Base-by-base conservation (phyloP, 2,329 filamentous ascomycete species). In the Ophiostoma tasmaniense region DNA sequence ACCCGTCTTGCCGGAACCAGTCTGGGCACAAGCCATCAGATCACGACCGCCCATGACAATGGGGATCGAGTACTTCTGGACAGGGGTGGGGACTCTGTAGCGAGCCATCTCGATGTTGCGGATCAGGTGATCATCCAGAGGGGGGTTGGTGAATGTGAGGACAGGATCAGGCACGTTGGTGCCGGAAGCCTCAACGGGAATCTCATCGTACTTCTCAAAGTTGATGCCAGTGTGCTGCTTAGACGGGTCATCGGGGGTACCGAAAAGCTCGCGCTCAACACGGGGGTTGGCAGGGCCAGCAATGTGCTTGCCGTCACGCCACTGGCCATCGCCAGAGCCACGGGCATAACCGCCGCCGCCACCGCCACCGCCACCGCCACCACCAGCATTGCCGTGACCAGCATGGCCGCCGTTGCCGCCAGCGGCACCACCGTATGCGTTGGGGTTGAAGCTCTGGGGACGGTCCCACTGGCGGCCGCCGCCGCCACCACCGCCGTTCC, bases 201-300 rank as follows among this genome's bases (percentile, higher is more conserved):
- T 99, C 80, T 99, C 95, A 78, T 99, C 95, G 82, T 99, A 99
- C 85, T 99, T 99, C 84, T 97, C 90, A 79, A 99, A 99, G 87
- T 99, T 99, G 90, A 99, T 98, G 81, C 95, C 95, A 42, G 93
- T 97, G 77, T 96, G 91, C 80, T 97, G 91, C 86, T 97, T 98
- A 74, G 90, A 88, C 72, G 94, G 92, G 77, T 98, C 95, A 79
- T 98, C 94, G 75, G 64, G 35, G 66, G 90, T 84, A 76, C 95
- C 95, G 79, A 97, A 99, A 67, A 99, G 90, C 78, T 99, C 95
- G 75, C 93, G 93, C 86, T 99, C 95, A 64, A 96, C 74, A 75
- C 94, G 93, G 73, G 89, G 86, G 83, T 98, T 98, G 75, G 89
- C 80, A 72, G 93, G 92, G 70, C 95, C 95, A 71, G 94, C 87